Percentiles rank a stretch among this genome's conserved stretches.
phyloP scores from a whole-genome alignment of 1,284 basidiomycete genomes.

The Acaromyces ingoldii region DNA sequence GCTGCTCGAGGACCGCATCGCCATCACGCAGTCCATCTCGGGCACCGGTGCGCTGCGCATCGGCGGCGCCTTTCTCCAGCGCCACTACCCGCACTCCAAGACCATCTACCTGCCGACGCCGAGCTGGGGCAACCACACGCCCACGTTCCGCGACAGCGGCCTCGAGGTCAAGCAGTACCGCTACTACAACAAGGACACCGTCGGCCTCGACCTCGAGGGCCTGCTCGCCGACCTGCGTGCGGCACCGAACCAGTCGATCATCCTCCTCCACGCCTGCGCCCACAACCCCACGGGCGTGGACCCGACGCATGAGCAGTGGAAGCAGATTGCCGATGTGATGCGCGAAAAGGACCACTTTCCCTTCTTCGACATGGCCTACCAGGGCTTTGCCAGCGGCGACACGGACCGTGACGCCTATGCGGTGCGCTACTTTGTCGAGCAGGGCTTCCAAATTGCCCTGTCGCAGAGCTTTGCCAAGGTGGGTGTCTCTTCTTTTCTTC shows the following conservation, averaged over 20 bases:
- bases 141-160: slow-evolving; percentile 71
- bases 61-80: slow-evolving; percentile 80
- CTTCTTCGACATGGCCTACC: slow-evolving; percentile 90
- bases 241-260: slow-evolving; percentile 55
- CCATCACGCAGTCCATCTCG: slow-evolving; percentile 92
- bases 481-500: background rate
- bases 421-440: slow-evolving; percentile 53
- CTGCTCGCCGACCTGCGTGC: slow-evolving; percentile 51
- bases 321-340: slow-evolving; percentile 45
- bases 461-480: slow-evolving; percentile 47
- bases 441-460: slow-evolving; percentile 46
- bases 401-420: slow-evolving; percentile 48
- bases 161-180: slow-evolving; percentile 87
- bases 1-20: slow-evolving; percentile 65
- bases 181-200: slow-evolving; percentile 53
- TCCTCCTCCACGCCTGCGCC: slow-evolving; percentile 58
- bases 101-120: slow-evolving; percentile 88
- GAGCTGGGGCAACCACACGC: slow-evolving; percentile 96
- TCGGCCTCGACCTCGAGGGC: slow-evolving; percentile 51
- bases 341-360: slow-evolving; percentile 78
- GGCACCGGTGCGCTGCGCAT: slow-evolving; percentile 97
- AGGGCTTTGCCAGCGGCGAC: slow-evolving; percentile 51
- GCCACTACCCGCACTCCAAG: slow-evolving; percentile 82
- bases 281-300: slow-evolving; percentile 56
- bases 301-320: slow-evolving; percentile 50